Base-by-base conservation (phyloP, 75 land plant species). In the Azolla pinnata region DNA sequence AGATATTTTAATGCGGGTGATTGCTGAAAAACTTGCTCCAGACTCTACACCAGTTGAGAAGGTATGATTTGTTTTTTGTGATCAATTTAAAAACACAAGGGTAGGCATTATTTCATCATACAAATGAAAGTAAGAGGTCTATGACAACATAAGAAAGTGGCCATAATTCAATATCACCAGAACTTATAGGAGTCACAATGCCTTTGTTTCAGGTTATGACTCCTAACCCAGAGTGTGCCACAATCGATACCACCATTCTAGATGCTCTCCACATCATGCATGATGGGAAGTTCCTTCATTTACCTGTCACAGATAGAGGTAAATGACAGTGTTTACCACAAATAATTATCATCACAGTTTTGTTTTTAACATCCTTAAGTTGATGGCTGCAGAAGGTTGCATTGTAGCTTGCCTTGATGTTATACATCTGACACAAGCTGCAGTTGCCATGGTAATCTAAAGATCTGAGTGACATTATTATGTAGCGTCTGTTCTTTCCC, bases 1-100 rank as follows among this genome's bases (percentile, higher is more conserved):
- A 47, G 97, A 91, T 63, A 74, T 91, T 38, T 72, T 91, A 70
- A 84, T 88, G 97, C 80, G 89, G 26, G 86, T 91, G 28, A 75
- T 88, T 29, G 79, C 89, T 8, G 75, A 73, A 62, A 75, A 75
- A 60, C 76, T 88, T 55, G 33, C 79, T 44, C 78, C 97, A 5
- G 86, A 85, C 14, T 75, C 84, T 1, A 84, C 86, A 16, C 69
- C 79, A 27, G 77, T 91, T 48, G 96, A 88, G 50, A 80, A 84
- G 89, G 97, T 88, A 74, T 19, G 16, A 8, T 31, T 56, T 32
- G 23, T 14, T 20, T 33, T 18, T 60, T 20, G 24, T 29, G 10
- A 57, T 52, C n/a, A 24, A 21, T 65, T 33, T 34, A 8, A 33
- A n/a, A n/a, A n/a, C n/a, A n/a, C n/a, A n/a, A n/a, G n/a, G n/a